phyloP scores from a whole-genome alignment of 192 early-diverging fungal genomes.

The Cladochytrium replicatum region DNA sequence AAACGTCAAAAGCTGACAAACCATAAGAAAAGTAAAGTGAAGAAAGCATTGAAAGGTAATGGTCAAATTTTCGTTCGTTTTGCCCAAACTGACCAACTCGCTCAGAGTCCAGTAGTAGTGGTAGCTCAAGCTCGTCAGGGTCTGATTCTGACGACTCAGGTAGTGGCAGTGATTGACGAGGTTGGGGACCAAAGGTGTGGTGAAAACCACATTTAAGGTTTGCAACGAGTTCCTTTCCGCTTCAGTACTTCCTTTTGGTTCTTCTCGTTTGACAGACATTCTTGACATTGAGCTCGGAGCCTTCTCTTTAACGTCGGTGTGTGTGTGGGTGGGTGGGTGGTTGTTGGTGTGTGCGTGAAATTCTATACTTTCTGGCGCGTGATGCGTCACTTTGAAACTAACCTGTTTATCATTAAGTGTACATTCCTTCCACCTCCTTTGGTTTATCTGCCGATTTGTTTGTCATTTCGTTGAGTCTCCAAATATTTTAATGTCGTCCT shows the following conservation, averaged over 20 bases:
- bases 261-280: not conserved
- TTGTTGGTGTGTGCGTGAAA: not conserved
- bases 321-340: not conserved
- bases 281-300: not conserved
- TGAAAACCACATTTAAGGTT: not conserved
- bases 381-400: not conserved
- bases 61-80: not conserved
- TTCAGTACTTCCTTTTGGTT: not conserved
- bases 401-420: too few relatives aligned
- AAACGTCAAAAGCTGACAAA: conserved; percentile 32
- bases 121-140: conserved; percentile 44
- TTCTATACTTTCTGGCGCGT: not conserved
- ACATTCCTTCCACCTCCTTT: not conserved
- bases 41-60: conserved; percentile 28
- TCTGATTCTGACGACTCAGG: conserved; percentile 81
- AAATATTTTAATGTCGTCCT: too few relatives aligned
- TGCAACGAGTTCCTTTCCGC: not conserved
- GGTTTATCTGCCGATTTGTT: not conserved
- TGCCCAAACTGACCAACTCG: conserved; percentile 14
- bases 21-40: conserved; percentile 36
- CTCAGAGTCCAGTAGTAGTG: conserved; percentile 39
- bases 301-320: not conserved
- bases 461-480: not conserved
- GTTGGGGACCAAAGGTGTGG: not conserved
- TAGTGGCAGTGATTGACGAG: conserved; percentile 61